Conservation (phyloP, 345 rosid genomes). For the Ailanthus altissimus region DNA sequence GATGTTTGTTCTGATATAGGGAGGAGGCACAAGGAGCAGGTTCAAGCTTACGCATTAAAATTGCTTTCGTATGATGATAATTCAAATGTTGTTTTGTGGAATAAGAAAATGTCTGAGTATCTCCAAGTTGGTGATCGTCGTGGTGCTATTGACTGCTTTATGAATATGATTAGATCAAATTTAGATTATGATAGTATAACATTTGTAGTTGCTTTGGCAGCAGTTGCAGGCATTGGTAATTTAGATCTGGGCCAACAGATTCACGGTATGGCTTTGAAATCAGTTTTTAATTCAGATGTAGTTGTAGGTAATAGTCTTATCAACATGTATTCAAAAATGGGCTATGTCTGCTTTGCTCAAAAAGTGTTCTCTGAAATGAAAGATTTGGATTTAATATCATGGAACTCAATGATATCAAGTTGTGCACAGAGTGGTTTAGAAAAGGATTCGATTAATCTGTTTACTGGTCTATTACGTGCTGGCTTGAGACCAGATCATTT, state of each 20-base stretch:
- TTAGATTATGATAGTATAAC: constrained; percentile 50
- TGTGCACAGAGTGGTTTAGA: constrained; percentile 41
- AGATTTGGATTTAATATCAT: constrained; percentile 57
- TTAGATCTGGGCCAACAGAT: constrained; percentile 42
- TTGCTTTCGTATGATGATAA: constrained; percentile 16
- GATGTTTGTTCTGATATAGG: constrained; percentile 26
- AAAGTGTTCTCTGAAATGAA: constrained; percentile 43
- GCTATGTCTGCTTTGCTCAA: constrained; percentile 29
- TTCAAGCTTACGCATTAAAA: constrained; percentile 39
- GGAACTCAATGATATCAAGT: constrained; percentile 62
- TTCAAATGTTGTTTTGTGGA: constrained; percentile 38
- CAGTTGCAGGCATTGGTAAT: constrained; percentile 37
- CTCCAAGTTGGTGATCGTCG: constrained; percentile 34
- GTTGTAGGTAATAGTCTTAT: constrained; percentile 53
- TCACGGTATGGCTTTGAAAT: constrained; percentile 52
- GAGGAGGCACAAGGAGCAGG: constrained; percentile 32
- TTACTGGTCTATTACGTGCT: constrained; percentile 39
- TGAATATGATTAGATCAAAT: constrained; percentile 45
- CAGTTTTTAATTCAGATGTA: constrained; percentile 44
- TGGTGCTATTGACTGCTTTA: constrained; percentile 42
- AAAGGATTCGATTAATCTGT: constrained; percentile 41
- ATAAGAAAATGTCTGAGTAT: constrained; percentile 40
- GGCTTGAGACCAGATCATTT: constrained; percentile 50
- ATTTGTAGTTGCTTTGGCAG: constrained; percentile 45
- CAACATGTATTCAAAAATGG: constrained; percentile 56